Percentiles rank a stretch among this genome's conserved stretches.
Conservation (phyloP, 2,329 filamentous ascomycete genomes). For the Paracoccidioides lutzii region DNA sequence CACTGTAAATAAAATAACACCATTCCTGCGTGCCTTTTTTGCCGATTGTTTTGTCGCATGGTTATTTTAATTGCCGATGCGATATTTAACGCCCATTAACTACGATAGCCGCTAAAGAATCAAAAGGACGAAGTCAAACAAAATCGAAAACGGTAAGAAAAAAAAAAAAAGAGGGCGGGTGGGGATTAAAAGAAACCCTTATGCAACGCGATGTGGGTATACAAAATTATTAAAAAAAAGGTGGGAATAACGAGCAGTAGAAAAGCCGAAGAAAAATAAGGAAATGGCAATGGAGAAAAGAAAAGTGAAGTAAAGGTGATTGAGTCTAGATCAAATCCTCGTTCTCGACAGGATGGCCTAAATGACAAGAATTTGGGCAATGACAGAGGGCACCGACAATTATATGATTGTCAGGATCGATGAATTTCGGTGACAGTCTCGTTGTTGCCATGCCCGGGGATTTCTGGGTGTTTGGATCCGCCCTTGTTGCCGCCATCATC, state of each 20-base stretch:
- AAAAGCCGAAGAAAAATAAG: not conserved
- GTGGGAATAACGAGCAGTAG: not conserved
- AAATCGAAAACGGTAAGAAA: not conserved
- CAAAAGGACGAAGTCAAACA: not conserved
- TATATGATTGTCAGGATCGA: not conserved
- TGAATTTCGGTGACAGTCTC: conserved; percentile 9
- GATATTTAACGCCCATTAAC: not conserved
- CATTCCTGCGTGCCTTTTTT: not conserved
- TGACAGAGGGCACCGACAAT: not conserved
- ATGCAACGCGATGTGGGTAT: conserved; percentile 3
- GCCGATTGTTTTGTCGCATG: not conserved
- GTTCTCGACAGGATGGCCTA: not conserved
- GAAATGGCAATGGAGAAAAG: not conserved
- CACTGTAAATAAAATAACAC: not conserved
- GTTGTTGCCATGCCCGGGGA: conserved; percentile 12
- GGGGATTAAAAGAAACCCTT: not conserved
- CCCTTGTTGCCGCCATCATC: conserved; percentile 19
- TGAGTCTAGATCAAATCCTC: too few relatives aligned
- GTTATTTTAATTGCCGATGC: not conserved
- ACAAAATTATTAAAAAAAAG: not conserved
- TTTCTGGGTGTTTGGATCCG: not conserved
- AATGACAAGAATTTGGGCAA: not conserved
- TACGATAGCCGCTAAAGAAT: not conserved
- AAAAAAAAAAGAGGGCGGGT: not conserved
- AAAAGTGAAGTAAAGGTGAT: not conserved